Evolutionary conservation across 257 asterid genomes (phyloP).

Genomic region (Cruciata laevipes): DNA sequence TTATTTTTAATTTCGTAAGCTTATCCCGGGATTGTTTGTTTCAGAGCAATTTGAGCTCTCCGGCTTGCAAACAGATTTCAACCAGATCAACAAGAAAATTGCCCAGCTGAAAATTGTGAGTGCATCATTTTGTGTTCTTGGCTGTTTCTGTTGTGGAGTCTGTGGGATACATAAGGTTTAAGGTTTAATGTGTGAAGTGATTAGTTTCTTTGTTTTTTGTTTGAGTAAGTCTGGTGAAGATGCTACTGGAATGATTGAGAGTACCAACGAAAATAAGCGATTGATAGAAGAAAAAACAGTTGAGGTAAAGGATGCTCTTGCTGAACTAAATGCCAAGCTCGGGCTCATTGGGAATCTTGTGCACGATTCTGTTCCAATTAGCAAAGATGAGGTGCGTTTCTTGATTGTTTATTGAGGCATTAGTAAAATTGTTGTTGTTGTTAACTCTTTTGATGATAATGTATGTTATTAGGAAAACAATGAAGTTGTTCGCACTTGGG

Average conservation of each 20-base stretch:
- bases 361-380: constrained; percentile 86
- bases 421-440: not conserved
- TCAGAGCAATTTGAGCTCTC: constrained; percentile 86
- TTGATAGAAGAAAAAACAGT: constrained; percentile 48
- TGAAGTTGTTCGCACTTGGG: constrained; percentile 55
- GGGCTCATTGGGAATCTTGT: constrained; percentile 77
- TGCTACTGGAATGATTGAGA: constrained; percentile 41
- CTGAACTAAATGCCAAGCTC: constrained; percentile 51
- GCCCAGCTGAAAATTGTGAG: constrained; percentile 76
- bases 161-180: no score
- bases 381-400: constrained; percentile 60
- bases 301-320: constrained; percentile 77
- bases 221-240: constrained; percentile 50
- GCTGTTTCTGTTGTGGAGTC: not conserved
- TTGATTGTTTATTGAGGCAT: not conserved
- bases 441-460: not conserved
- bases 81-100: constrained; percentile 64
- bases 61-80: constrained; percentile 58
- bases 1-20: constrained; percentile 29
- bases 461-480: not conserved
- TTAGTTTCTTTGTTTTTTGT: not conserved
- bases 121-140: not conserved
- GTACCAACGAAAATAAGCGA: constrained; percentile 56
- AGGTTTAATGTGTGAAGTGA: not conserved
- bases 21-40: not conserved